These are phyloP conservation scores for Besnoitia besnoiti DNA, from an alignment of 169 alveolate species.

Conservation along the genomic window DNA sequence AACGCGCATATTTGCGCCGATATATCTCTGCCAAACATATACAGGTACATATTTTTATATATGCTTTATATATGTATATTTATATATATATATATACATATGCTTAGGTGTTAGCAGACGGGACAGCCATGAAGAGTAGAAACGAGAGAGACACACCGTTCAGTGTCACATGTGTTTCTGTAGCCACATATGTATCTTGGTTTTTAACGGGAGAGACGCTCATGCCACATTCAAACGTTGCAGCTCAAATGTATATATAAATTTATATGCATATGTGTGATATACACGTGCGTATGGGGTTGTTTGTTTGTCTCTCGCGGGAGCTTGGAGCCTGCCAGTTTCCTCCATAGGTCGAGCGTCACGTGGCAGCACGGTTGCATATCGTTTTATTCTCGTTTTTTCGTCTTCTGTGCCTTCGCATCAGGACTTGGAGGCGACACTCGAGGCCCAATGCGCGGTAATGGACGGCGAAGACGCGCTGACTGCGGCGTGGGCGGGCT, in stretches of 20 bases:
- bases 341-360: background rate
- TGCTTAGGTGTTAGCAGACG: background rate
- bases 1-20: background rate
- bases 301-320: background rate
- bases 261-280: background rate
- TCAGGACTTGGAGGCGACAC: background rate
- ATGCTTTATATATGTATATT: background rate
- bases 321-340: background rate
- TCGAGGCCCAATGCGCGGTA: background rate
- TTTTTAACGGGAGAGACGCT: too few species aligned
- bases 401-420: background rate
- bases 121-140: background rate
- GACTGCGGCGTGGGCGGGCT: background rate
- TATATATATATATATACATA: slow-evolving; percentile 10
- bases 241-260: too few species aligned
- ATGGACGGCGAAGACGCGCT: slow-evolving; percentile 8
- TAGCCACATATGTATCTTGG: too few species aligned
- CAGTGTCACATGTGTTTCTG: background rate
- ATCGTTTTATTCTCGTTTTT: background rate
- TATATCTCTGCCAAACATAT: background rate
- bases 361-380: background rate
- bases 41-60: too few species aligned
- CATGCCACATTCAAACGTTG: too few species aligned
- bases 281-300: background rate
- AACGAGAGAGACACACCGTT: background rate